Conservation (phyloP, 2,329 filamentous ascomycete genomes). For the Paecilomyces sp. region DNA sequence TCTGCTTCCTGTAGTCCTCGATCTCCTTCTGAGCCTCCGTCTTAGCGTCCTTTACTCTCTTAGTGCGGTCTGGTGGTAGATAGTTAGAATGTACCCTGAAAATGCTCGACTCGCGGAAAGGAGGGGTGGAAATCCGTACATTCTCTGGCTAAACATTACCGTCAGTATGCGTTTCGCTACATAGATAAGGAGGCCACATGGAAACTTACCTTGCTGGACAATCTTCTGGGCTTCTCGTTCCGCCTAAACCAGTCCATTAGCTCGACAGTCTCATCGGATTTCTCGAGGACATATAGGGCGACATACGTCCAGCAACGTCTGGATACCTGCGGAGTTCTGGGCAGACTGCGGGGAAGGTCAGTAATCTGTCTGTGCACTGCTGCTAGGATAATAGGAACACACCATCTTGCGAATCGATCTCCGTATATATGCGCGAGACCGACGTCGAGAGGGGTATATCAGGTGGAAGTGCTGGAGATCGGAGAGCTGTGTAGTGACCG, state of each 20-base stretch:
- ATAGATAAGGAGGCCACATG: background rate
- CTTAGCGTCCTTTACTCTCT: constrained; percentile 93
- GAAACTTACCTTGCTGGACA: constrained; percentile 76
- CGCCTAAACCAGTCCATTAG: constrained; percentile 51
- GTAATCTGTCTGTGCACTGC: background rate
- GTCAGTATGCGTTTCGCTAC: constrained; percentile 10
- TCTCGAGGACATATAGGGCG: background rate
- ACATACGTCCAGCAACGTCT: constrained; percentile 95
- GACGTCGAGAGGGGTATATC: background rate
- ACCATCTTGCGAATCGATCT: constrained; percentile 7
- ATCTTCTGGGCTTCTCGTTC: constrained; percentile 99
- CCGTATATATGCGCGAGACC: constrained; percentile 1
- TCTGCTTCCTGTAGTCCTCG: constrained; percentile 78
- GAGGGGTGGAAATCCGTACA: constrained; percentile 48
- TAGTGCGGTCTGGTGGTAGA: constrained; percentile 66
- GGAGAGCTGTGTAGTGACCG: constrained; percentile 1
- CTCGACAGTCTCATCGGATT: constrained; percentile 2
- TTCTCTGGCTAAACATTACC: constrained; percentile 62
- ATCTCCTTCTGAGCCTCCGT: constrained; percentile 98
- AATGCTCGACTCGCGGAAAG: constrained; percentile 2
- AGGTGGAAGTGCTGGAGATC: background rate
- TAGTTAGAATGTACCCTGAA: constrained; percentile 5
- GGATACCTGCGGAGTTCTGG: constrained; percentile 97
- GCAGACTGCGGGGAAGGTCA: constrained; percentile 60
- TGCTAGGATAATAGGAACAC: background rate